Conservation (phyloP, 2,329 filamentous ascomycete species). For the Dactylellina cionopaga region DNA sequence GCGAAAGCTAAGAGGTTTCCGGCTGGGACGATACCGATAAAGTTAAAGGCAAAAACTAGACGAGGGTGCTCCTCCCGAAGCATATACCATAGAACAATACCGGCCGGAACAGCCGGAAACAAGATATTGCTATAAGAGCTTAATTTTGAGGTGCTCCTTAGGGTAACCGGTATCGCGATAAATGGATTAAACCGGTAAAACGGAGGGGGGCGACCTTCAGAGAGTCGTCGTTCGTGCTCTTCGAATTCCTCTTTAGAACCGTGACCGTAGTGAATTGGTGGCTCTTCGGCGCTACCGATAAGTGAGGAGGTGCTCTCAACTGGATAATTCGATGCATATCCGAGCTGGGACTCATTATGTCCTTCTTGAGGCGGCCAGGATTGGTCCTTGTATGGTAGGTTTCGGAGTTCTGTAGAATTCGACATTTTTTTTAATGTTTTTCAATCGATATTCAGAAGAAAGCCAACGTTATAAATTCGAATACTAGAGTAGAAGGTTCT, state of each 20-base stretch:
- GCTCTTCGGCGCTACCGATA: not conserved
- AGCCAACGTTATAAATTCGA: too few relatives aligned
- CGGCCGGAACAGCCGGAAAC: constrained; percentile 21
- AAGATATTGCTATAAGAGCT: constrained; percentile 17
- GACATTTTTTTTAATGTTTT: too few relatives aligned
- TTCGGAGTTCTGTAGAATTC: not conserved
- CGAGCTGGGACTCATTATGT: not conserved
- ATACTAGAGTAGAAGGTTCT: too few relatives aligned
- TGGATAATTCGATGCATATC: not conserved
- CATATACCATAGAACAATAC: constrained; percentile 32
- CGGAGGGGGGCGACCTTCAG: not conserved
- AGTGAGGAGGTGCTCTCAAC: not conserved
- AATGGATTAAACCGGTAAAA: too few relatives aligned
- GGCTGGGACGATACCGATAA: constrained; percentile 27
- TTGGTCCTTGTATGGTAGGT: not conserved
- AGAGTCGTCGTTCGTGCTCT: not conserved
- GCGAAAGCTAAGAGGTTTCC: constrained; percentile 28
- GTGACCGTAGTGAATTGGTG: not conserved
- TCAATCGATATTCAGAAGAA: too few relatives aligned
- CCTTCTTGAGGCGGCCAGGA: not conserved
- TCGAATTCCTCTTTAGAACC: not conserved
- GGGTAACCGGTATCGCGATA: too few relatives aligned
- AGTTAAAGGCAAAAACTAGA: constrained; percentile 20
- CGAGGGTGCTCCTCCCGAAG: constrained; percentile 3
- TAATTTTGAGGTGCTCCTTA: constrained; percentile 16